Conservation (phyloP, 345 rosid genomes). For the Bruguiera sexangula region DNA sequence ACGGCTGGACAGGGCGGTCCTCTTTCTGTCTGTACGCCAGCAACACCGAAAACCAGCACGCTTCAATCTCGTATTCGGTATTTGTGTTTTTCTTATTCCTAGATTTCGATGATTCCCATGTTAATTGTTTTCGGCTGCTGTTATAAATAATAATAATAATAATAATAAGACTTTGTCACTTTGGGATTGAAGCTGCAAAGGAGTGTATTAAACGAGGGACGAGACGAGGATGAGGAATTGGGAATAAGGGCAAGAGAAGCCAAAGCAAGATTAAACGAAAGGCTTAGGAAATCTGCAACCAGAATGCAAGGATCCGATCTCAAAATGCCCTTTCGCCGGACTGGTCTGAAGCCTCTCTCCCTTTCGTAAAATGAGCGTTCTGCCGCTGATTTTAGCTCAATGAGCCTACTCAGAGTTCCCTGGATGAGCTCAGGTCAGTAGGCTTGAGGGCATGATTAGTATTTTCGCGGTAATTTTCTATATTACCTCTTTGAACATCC, state of each 20-base stretch:
- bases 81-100: not conserved
- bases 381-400: no score
- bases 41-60: conserved; percentile 40
- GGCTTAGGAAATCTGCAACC: conserved; percentile 42
- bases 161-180: not conserved
- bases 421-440: no score
- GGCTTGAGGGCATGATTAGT: no score
- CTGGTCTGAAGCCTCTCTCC: not conserved
- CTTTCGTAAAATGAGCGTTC: no score
- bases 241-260: conserved; percentile 68
- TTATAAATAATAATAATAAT: not conserved
- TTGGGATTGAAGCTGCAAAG: conserved; percentile 26
- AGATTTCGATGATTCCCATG: not conserved
- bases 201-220: conserved; percentile 28
- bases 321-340: not conserved
- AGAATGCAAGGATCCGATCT: conserved; percentile 24
- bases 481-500: no score
- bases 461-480: no score
- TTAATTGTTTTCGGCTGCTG: not conserved
- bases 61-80: conserved; percentile 37
- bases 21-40: conserved; percentile 57
- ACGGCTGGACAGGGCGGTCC: conserved; percentile 43
- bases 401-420: no score
- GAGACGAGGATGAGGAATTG: conserved; percentile 45
- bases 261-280: conserved; percentile 66